Percentiles rank a stretch among this genome's conserved stretches.
These are phyloP conservation scores for Litsea cubeba DNA, from an alignment of 164 flowering plant species.

Conservation along the genomic window DNA sequence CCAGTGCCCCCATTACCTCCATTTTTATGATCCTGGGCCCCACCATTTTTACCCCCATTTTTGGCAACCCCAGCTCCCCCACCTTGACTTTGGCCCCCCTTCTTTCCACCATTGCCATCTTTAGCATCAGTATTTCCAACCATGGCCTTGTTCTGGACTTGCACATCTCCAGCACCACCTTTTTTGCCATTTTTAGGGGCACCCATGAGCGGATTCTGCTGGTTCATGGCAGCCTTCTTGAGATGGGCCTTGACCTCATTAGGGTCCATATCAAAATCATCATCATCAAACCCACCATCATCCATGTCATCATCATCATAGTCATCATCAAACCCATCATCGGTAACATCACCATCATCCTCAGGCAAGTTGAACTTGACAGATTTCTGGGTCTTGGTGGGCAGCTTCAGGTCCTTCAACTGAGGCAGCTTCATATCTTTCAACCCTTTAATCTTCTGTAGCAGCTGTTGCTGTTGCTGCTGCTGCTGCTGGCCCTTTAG, in stretches of 20 bases:
- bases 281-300: slow-evolving; percentile 32
- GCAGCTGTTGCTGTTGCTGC: slow-evolving; percentile 19
- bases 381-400: slow-evolving; percentile 39
- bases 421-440: slow-evolving; percentile 40
- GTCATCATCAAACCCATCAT: slow-evolving; percentile 37
- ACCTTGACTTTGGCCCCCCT: slow-evolving; percentile 37
- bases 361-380: slow-evolving; percentile 48
- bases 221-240: slow-evolving; percentile 25
- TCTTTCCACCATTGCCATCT: slow-evolving; percentile 37
- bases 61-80: slow-evolving; percentile 28
- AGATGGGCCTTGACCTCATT: slow-evolving; percentile 21
- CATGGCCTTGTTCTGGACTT: slow-evolving; percentile 21
- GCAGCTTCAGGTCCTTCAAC: slow-evolving; percentile 51
- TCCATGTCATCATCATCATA: slow-evolving; percentile 43
- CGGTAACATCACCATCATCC: slow-evolving; percentile 42
- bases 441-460: slow-evolving; percentile 46
- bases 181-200: slow-evolving; percentile 17
- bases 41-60: slow-evolving; percentile 34
- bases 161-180: slow-evolving; percentile 16
- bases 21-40: slow-evolving; percentile 26
- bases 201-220: slow-evolving; percentile 14
- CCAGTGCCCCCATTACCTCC: slow-evolving; percentile 36
- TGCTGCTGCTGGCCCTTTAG: slow-evolving; percentile 24
- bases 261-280: slow-evolving; percentile 22
- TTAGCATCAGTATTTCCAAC: slow-evolving; percentile 22